phyloP scores from a whole-genome alignment of 2,329 filamentous ascomycete genomes.

The Monosporascus cannonballus region DNA sequence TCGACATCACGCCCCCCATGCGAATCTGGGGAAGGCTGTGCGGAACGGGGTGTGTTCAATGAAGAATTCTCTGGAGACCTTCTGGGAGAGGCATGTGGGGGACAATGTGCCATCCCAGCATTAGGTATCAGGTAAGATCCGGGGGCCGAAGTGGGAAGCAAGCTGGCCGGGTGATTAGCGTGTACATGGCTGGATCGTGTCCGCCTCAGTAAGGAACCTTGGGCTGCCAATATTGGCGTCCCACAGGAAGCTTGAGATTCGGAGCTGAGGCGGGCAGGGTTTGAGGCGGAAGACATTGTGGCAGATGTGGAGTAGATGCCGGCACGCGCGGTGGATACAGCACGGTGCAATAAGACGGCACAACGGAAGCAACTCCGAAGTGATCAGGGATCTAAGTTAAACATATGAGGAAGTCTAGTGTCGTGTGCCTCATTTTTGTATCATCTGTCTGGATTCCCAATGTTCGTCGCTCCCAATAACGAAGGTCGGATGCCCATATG shows the following conservation, averaged over 20 bases:
- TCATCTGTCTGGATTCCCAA: slow-evolving; percentile 13
- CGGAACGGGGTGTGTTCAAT: slow-evolving; percentile 54
- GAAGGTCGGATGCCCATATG: neutral
- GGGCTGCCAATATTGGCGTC: slow-evolving; percentile 36
- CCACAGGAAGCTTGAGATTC: slow-evolving; percentile 22
- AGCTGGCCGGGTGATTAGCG: slow-evolving; percentile 35
- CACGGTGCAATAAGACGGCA: slow-evolving; percentile 18
- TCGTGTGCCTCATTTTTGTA: slow-evolving; percentile 25
- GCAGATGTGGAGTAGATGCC: slow-evolving; percentile 18
- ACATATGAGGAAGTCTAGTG: slow-evolving; percentile 23
- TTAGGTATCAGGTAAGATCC: slow-evolving; percentile 46
- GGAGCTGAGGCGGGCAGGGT: slow-evolving; percentile 23
- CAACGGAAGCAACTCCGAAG: slow-evolving; percentile 14
- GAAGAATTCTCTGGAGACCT: slow-evolving; percentile 48
- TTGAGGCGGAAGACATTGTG: slow-evolving; percentile 29
- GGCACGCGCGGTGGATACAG: slow-evolving; percentile 17
- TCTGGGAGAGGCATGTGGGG: slow-evolving; percentile 49
- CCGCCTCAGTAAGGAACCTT: slow-evolving; percentile 33
- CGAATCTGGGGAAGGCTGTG: slow-evolving; percentile 62
- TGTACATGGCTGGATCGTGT: slow-evolving; percentile 42
- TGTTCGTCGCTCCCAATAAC: slow-evolving; percentile 17
- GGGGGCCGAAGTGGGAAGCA: slow-evolving; percentile 35
- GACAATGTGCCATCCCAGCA: slow-evolving; percentile 50
- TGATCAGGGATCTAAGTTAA: slow-evolving; percentile 8
- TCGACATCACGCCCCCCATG: slow-evolving; percentile 50